Percentiles rank a stretch among this genome's conserved stretches.
Conservation (phyloP, 768 basidiomycete genomes). For the Ramaria rubella region DNA sequence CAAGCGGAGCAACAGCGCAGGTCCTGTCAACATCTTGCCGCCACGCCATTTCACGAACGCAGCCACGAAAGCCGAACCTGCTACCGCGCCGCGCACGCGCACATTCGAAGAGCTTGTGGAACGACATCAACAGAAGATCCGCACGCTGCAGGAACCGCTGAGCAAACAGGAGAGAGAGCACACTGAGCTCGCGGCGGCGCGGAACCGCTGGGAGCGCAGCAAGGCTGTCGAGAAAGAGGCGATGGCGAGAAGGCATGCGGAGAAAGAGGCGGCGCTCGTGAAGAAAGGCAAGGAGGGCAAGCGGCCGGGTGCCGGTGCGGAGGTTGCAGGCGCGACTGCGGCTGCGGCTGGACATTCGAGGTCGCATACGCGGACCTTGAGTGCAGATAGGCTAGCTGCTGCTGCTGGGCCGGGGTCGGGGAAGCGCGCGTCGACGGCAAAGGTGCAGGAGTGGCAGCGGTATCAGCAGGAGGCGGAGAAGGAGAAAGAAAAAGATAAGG, state of each 20-base stretch:
- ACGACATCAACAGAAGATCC: slow-evolving; percentile 79
- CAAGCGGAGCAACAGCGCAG: not conserved
- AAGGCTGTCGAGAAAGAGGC: slow-evolving; percentile 69
- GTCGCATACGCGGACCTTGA: slow-evolving; percentile 41
- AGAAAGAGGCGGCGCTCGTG: slow-evolving; percentile 45
- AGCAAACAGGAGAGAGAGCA: slow-evolving; percentile 76
- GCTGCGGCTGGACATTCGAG: not conserved
- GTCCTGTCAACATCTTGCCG: slow-evolving; percentile 39
- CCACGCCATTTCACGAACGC: slow-evolving; percentile 25
- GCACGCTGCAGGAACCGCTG: slow-evolving; percentile 73
- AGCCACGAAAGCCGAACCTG: slow-evolving; percentile 10
- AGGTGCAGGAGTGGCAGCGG: slow-evolving; percentile 82
- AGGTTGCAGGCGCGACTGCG: slow-evolving; percentile 8
- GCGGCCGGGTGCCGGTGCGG: slow-evolving; percentile 26
- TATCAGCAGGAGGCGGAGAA: slow-evolving; percentile 49
- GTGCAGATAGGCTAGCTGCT: slow-evolving; percentile 52
- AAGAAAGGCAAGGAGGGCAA: slow-evolving; percentile 34
- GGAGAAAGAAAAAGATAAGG: too few species aligned
- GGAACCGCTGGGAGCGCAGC: slow-evolving; percentile 75
- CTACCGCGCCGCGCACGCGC: slow-evolving; percentile 49
- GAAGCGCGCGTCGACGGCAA: slow-evolving; percentile 64
- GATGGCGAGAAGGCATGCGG: slow-evolving; percentile 64
- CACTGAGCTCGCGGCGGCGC: slow-evolving; percentile 68
- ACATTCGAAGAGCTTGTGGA: slow-evolving; percentile 87
- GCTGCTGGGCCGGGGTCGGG: slow-evolving; percentile 31